Evolutionary conservation across 257 asterid genomes (phyloP).

Genomic region (Marsdenia floribunda): DNA sequence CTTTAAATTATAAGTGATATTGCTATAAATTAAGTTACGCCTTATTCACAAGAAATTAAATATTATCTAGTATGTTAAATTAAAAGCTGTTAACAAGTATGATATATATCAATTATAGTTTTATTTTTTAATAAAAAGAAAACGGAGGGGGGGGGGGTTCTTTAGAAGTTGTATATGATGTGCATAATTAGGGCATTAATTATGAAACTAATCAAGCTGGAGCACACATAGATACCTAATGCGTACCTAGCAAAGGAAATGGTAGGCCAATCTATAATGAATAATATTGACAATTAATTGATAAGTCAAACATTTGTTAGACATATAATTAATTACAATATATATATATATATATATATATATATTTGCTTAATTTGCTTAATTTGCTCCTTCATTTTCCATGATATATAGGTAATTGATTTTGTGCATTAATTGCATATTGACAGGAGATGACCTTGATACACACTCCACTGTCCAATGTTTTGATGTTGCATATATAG

Average conservation of each 20-base stretch:
- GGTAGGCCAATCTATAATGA: background rate
- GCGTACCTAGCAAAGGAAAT: background rate
- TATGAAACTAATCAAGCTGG: background rate
- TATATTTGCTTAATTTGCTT: too few species aligned
- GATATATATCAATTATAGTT: too few species aligned
- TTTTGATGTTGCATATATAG: background rate
- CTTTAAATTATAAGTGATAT: too few species aligned
- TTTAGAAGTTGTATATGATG: background rate
- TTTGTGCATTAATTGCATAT: conserved; percentile 5
- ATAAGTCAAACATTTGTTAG: conserved; percentile 11
- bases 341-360: too few species aligned
- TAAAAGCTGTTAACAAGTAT: too few species aligned
- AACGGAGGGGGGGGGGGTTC: too few species aligned
- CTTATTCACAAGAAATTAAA: too few species aligned
- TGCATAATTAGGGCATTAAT: background rate
- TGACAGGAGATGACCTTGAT: conserved; percentile 4
- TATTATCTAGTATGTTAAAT: too few species aligned
- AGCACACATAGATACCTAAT: background rate
- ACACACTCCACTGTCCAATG: background rate
- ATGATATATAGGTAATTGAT: too few species aligned
- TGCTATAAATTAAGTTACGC: too few species aligned
- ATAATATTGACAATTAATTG: conserved; percentile 2
- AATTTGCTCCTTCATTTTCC: conserved; percentile 6
- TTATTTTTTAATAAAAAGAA: too few species aligned
- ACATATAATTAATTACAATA: background rate